Evolutionary conservation across 345 rosid species (phyloP), one percentile per base, ranked within the genome.

Genomic region (Crucihimalaya himalaica): DNA sequence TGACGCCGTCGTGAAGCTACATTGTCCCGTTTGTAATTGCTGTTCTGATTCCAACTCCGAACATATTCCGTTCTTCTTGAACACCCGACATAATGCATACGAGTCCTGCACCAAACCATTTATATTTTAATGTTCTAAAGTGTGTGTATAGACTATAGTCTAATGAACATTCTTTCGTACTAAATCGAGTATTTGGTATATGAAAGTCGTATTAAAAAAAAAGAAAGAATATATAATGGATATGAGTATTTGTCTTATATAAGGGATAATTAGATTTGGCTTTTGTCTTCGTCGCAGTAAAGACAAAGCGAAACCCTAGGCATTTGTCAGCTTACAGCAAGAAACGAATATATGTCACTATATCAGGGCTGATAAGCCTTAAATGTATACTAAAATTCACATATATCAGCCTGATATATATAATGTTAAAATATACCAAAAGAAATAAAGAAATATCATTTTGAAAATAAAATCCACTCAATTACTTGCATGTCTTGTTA

Each of bases 21-120:
- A 78, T 51, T 84, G 90, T 16, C 81, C 89, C 66, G 57, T 66
- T 78, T 76, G 76, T 56, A 63, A 48, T 20, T 78, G 86, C 37
- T 81, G 78, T 57, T 79, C 88, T 19, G 90, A 86, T 81, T 93
- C 96, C 13, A 69, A 56, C 72, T 93, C 97, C 3, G 88, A 50
- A 80, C 89, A 87, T 61, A 86, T 84, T 31, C 91, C 97, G 60
- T 93, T 91, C 73, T 93, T 93, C 85, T 93, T 93, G 87, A 93
- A 93, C 31, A 93, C 97, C 3, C 98, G 92, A 74, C 98, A 93
- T 71, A 93, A 40, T 53, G 98, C 98, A 45, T 88, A 91, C 1
- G 94, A 87, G 60, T 93, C 98, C 96, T 91, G 80, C 48, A 58
- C 32, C 50, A 55, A 59, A 15, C 50, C 15, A 46, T 65, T 54